phyloP scores from a whole-genome alignment of 2,329 filamentous ascomycete genomes.

The Lecanoromycetidae sp. region DNA sequence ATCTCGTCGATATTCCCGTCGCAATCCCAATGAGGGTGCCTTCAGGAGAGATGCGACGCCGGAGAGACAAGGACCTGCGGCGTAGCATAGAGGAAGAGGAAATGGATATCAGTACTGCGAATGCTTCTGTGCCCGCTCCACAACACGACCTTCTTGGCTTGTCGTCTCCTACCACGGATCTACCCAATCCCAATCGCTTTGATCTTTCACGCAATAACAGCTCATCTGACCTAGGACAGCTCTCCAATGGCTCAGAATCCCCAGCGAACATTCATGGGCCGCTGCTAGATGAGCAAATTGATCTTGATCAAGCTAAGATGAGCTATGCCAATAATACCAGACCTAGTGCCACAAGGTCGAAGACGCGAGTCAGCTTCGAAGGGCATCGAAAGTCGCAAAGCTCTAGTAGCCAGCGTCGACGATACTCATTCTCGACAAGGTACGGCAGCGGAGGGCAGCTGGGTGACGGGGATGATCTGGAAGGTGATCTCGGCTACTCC shows the following conservation, averaged over 20 bases:
- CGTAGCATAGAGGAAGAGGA: conserved; percentile 59
- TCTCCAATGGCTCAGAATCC: conserved; percentile 25
- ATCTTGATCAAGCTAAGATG: conserved; percentile 23
- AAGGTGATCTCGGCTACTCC: conserved; percentile 88
- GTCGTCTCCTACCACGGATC: conserved; percentile 42
- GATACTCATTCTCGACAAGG: conserved; percentile 31
- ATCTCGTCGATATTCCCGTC: conserved; percentile 88
- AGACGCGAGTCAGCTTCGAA: conserved; percentile 23
- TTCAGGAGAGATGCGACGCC: conserved; percentile 70
- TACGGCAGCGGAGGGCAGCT: conserved; percentile 25
- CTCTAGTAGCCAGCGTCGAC: conserved; percentile 20
- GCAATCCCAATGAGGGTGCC: conserved; percentile 80
- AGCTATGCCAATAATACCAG: conserved; percentile 19
- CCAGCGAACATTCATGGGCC: conserved; percentile 27
- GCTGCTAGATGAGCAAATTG: conserved; percentile 24
- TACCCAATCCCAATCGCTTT: conserved; percentile 66
- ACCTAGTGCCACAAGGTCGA: conserved; percentile 21
- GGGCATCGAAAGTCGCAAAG: conserved; percentile 19
- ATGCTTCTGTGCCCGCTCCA: conserved; percentile 43
- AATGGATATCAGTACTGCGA: conserved; percentile 74
- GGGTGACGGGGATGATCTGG: conserved; percentile 62
- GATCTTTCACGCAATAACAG: conserved; percentile 43
- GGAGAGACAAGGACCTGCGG: conserved; percentile 38
- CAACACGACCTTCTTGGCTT: conserved; percentile 58
- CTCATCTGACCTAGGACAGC: conserved; percentile 27